Conservation (phyloP, 1,139 yeast genomes). For the Geotrichum europaeum region DNA sequence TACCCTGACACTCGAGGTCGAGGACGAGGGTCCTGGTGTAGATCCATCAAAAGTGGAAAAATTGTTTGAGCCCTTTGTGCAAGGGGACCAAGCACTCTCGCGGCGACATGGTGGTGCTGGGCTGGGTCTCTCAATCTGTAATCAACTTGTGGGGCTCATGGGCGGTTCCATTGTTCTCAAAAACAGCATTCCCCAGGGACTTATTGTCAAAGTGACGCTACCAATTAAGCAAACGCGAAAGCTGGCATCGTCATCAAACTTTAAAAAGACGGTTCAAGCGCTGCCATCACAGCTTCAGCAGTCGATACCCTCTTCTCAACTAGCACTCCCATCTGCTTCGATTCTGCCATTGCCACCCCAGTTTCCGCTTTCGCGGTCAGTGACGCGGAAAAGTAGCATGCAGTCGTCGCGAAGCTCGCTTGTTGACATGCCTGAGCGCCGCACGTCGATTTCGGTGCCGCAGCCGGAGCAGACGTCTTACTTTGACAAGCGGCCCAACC, state of each 20-base stretch:
- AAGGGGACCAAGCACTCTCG: constrained; percentile 91
- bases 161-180: constrained; percentile 54
- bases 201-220: constrained; percentile 71
- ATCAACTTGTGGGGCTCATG: constrained; percentile 86
- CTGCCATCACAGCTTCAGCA: not conserved
- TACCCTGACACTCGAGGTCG: constrained; percentile 44
- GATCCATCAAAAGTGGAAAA: constrained; percentile 70
- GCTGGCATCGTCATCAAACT: not conserved
- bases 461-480: not conserved
- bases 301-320: not conserved
- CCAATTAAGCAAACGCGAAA: constrained; percentile 65
- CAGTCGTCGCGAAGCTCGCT: not conserved
- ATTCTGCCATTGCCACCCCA: not conserved
- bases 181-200: constrained; percentile 64
- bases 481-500: constrained; percentile 5
- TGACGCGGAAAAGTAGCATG: not conserved
- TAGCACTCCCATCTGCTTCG: too few species aligned
- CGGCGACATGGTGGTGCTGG: constrained; percentile 96
- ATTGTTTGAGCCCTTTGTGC: constrained; percentile 93
- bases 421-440: not conserved
- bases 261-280: not conserved
- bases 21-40: constrained; percentile 92
- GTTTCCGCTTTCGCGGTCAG: too few species aligned
- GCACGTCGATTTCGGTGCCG: not conserved
- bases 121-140: constrained; percentile 84